A percentile compares a stretch with the other conserved stretches of the same genome.
Evolutionary conservation across 352 stramenopile species (phyloP).

Genomic region (Plasmopara viticola): DNA sequence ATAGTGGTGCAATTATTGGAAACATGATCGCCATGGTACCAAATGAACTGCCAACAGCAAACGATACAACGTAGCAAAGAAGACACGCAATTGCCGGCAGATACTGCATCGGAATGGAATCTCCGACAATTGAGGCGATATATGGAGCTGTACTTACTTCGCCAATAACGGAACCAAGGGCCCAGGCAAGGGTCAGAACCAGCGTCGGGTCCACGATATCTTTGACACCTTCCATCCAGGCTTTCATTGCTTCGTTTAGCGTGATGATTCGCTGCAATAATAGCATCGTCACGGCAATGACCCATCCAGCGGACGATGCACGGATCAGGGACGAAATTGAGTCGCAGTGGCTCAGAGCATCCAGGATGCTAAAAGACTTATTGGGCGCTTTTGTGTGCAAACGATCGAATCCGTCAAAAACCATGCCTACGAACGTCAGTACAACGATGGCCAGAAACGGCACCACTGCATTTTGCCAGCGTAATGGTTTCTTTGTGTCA

Average conservation of each 20-base stretch:
- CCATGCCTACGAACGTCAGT: slow-evolving; percentile 84
- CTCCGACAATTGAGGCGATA: slow-evolving; percentile 70
- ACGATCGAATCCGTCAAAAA: slow-evolving; percentile 68
- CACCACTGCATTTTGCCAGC: slow-evolving; percentile 82
- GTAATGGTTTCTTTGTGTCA: slow-evolving; percentile 61
- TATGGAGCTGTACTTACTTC: slow-evolving; percentile 82
- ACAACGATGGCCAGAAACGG: slow-evolving; percentile 79
- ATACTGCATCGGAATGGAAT: slow-evolving; percentile 70
- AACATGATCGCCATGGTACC: slow-evolving; percentile 92
- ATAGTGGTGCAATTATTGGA: slow-evolving; percentile 84
- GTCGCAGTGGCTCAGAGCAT: slow-evolving; percentile 74
- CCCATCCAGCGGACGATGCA: slow-evolving; percentile 67
- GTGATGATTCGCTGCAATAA: slow-evolving; percentile 80
- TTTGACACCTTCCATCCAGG: slow-evolving; percentile 88
- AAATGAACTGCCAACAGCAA: slow-evolving; percentile 85
- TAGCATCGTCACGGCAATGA: slow-evolving; percentile 65
- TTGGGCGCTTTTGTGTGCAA: slow-evolving; percentile 42
- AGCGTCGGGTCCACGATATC: slow-evolving; percentile 88
- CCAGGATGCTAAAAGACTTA: slow-evolving; percentile 45
- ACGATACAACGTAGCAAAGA: slow-evolving; percentile 87
- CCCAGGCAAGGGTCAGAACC: slow-evolving; percentile 87
- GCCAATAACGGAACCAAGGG: slow-evolving; percentile 77
- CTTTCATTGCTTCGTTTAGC: slow-evolving; percentile 82
- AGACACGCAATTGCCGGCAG: slow-evolving; percentile 75
- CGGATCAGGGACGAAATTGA: slow-evolving; percentile 74